Percentiles rank a stretch among this genome's conserved stretches.
phyloP scores from a whole-genome alignment of 2,329 filamentous ascomycete genomes.

The Neobulgaria alba region DNA sequence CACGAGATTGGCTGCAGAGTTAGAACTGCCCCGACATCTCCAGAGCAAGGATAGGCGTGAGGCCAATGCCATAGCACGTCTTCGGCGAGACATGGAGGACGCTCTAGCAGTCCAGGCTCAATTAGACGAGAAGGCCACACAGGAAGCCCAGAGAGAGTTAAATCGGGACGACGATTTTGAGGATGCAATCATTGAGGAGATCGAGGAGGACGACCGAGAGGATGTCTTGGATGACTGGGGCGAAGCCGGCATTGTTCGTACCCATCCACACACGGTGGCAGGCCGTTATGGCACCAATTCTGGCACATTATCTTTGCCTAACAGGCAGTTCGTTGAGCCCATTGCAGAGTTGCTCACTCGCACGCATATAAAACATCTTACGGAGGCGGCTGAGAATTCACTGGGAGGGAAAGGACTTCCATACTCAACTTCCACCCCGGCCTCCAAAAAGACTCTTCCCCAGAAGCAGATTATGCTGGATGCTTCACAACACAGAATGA shows the following conservation, averaged over 20 bases:
- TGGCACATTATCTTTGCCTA: conserved; percentile 66
- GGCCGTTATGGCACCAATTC: conserved; percentile 70
- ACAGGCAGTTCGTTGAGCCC: conserved; percentile 58
- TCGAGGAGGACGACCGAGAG: conserved; percentile 18
- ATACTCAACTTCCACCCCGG: conserved; percentile 64
- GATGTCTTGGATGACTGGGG: conserved; percentile 21
- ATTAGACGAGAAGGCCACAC: conserved; percentile 23
- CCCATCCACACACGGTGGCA: conserved; percentile 65
- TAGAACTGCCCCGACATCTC: neutral
- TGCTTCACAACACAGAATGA: conserved; percentile 58
- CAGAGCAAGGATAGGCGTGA: conserved; percentile 26
- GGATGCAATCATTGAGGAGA: conserved; percentile 9
- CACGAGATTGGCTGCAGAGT: neutral
- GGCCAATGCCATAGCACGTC: conserved; percentile 24
- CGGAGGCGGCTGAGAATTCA: conserved; percentile 58
- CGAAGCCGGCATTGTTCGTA: conserved; percentile 39
- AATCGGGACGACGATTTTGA: conserved; percentile 25
- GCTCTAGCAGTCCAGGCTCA: conserved; percentile 12
- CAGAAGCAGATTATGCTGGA: conserved; percentile 59
- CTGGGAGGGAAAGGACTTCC: conserved; percentile 75
- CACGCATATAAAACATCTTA: conserved; percentile 66
- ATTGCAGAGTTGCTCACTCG: conserved; percentile 60
- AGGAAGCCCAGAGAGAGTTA: conserved; percentile 17
- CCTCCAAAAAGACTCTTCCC: conserved; percentile 42
- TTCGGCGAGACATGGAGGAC: conserved; percentile 27